Percentiles rank a stretch among this genome's conserved stretches.
Evolutionary conservation across 2,329 filamentous ascomycete genomes (phyloP).

Genomic region (Rugonectria rugulosa): DNA sequence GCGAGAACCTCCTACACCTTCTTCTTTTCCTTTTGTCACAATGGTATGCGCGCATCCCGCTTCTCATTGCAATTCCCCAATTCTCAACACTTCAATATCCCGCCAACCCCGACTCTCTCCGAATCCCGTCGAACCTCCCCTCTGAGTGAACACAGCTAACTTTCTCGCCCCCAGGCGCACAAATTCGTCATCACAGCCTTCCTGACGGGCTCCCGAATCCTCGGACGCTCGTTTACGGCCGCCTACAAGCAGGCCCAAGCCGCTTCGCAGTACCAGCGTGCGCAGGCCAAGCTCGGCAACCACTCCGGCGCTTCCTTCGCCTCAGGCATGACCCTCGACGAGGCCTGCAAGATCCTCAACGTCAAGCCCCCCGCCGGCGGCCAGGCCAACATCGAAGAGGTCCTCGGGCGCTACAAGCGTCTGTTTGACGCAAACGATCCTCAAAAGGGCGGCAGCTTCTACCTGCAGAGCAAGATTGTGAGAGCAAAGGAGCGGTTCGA

Average conservation of each 20-base stretch:
- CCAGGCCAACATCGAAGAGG: constrained; percentile 77
- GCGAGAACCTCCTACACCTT: constrained; percentile 4
- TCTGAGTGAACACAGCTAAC: constrained; percentile 28
- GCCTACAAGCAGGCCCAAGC: constrained; percentile 96
- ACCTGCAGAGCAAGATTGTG: constrained; percentile 96
- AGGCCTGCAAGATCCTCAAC: constrained; percentile 97
- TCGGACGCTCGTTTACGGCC: constrained; percentile 91
- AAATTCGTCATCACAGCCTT: constrained; percentile 89
- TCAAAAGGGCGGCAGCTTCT: constrained; percentile 95
- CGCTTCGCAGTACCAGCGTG: constrained; percentile 80
- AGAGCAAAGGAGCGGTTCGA: constrained; percentile 92
- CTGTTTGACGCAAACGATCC: constrained; percentile 95
- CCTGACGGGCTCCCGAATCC: constrained; percentile 86
- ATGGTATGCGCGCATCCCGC: constrained; percentile 39
- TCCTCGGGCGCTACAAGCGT: constrained; percentile 89
- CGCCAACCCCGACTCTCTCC: constrained; percentile 18
- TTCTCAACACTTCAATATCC: not conserved
- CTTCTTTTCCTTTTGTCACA: constrained; percentile 25
- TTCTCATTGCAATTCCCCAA: too few species aligned
- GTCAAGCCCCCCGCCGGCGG: constrained; percentile 83
- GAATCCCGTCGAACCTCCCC: constrained; percentile 21
- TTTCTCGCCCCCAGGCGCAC: constrained; percentile 72
- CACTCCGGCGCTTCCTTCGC: constrained; percentile 60
- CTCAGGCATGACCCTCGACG: constrained; percentile 87
- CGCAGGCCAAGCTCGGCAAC: constrained; percentile 69